Conservation (phyloP, 768 basidiomycete genomes). For the Chiua virens region DNA sequence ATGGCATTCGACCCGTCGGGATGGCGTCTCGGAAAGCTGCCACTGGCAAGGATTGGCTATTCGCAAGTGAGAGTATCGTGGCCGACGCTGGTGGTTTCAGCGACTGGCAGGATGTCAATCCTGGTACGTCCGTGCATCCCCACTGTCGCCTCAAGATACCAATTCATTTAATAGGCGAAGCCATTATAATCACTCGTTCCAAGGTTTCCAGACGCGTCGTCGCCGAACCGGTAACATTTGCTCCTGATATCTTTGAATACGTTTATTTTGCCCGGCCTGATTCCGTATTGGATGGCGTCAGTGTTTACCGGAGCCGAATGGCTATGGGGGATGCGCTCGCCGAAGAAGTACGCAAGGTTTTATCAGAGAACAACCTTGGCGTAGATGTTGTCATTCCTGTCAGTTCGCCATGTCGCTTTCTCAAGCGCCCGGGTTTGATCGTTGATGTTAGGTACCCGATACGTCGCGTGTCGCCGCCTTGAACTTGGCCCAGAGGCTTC, state of each 20-base stretch:
- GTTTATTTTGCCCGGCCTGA: constrained; percentile 99
- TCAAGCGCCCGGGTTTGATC: background rate
- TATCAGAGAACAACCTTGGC: constrained; percentile 62
- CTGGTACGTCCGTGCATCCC: constrained; percentile 51
- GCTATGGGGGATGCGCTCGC: constrained; percentile 98
- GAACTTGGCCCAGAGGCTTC: constrained; percentile 88
- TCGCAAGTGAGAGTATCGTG: constrained; percentile 94
- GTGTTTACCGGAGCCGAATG: constrained; percentile 97
- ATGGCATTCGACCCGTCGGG: constrained; percentile 93
- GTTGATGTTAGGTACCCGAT: constrained; percentile 73
- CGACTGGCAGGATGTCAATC: constrained; percentile 92
- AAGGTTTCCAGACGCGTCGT: constrained; percentile 76
- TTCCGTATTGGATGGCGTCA: constrained; percentile 95
- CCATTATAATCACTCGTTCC: constrained; percentile 88
- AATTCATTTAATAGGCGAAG: constrained; percentile 64
- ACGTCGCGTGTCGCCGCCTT: constrained; percentile 95
- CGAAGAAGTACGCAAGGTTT: constrained; percentile 75
- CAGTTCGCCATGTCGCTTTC: constrained; percentile 9
- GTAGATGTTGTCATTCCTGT: constrained; percentile 98
- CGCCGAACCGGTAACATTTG: constrained; percentile 68
- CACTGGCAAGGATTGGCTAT: constrained; percentile 78
- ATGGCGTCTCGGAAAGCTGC: constrained; percentile 67
- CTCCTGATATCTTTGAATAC: constrained; percentile 98
- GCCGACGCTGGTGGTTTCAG: constrained; percentile 90
- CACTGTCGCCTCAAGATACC: background rate